A percentile compares a stretch with the other conserved stretches of the same genome.
Evolutionary conservation across 371 early-diverging fungal species (phyloP).

Genomic region (Syncephalastrum contaminatum): DNA sequence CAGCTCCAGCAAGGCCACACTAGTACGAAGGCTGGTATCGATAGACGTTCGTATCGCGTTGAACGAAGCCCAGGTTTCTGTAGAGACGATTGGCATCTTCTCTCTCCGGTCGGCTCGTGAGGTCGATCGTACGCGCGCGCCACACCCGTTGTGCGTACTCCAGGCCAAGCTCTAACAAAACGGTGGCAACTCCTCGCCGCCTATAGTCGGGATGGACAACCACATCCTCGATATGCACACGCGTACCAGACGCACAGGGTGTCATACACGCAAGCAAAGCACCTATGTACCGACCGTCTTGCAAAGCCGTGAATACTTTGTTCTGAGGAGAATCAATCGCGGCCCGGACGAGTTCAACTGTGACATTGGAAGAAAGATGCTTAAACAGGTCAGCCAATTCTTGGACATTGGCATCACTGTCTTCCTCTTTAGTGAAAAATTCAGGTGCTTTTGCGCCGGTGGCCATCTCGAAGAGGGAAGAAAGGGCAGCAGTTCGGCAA

Average conservation of each 20-base stretch:
- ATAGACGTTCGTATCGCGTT: constrained; percentile 47
- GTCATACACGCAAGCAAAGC: constrained; percentile 27
- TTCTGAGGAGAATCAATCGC: too few species aligned
- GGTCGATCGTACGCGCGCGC: constrained; percentile 36
- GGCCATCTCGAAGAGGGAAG: too few species aligned
- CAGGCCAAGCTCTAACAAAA: constrained; percentile 26
- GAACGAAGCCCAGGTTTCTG: constrained; percentile 41
- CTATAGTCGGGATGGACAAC: constrained; percentile 28
- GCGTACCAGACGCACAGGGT: constrained; percentile 36
- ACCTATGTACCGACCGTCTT: constrained; percentile 8
- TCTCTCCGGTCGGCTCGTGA: constrained; percentile 46
- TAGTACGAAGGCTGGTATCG: constrained; percentile 18
- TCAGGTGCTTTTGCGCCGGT: too few species aligned
- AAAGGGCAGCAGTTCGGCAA: too few species aligned
- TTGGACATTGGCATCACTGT: too few species aligned
- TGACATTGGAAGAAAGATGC: too few species aligned
- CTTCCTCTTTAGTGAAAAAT: too few species aligned
- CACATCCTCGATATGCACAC: constrained; percentile 51
- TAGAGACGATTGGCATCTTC: constrained; percentile 47
- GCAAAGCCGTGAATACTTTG: too few species aligned
- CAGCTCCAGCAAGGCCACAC: too few species aligned
- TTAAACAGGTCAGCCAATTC: too few species aligned
- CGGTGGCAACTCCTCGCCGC: constrained; percentile 35
- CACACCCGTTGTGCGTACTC: constrained; percentile 16
- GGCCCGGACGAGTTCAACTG: too few species aligned